Conservation (phyloP, 768 basidiomycete species). For the Boletus fagicola region DNA sequence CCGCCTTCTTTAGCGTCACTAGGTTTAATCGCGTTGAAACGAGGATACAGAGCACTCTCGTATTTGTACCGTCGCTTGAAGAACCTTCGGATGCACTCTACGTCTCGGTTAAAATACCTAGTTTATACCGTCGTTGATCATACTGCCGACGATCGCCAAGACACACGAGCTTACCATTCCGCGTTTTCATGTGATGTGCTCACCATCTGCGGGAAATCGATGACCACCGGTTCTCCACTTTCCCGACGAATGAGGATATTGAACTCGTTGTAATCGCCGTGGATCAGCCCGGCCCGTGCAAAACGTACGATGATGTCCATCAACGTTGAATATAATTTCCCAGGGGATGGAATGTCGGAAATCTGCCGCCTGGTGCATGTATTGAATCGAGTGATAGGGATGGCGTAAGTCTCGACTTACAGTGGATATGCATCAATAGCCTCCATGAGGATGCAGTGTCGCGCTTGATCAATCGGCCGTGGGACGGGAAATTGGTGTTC, state of each 20-base stretch:
- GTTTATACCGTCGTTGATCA: constrained; percentile 11
- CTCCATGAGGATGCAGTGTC: constrained; percentile 96
- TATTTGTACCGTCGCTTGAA: constrained; percentile 90
- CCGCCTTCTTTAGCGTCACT: constrained; percentile 41
- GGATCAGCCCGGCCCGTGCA: constrained; percentile 92
- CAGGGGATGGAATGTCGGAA: constrained; percentile 77
- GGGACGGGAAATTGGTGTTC: constrained; percentile 94
- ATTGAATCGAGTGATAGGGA: neutral
- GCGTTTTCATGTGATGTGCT: constrained; percentile 95
- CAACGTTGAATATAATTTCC: constrained; percentile 83
- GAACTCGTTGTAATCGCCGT: constrained; percentile 99
- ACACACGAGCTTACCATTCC: constrained; percentile 66
- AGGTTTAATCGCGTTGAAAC: constrained; percentile 53
- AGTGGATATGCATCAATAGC: constrained; percentile 92
- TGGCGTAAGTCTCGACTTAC: constrained; percentile 45
- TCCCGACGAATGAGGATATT: constrained; percentile 91
- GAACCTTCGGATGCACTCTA: constrained; percentile 92
- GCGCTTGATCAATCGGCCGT: constrained; percentile 86
- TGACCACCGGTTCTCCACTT: constrained; percentile 77
- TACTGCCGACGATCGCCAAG: constrained; percentile 13
- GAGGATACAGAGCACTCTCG: constrained; percentile 86
- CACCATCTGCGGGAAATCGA: constrained; percentile 99
- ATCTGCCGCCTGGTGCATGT: constrained; percentile 72
- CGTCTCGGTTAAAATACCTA: constrained; percentile 99
- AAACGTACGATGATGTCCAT: constrained; percentile 98